phyloP scores from a whole-genome alignment of 2,329 filamentous ascomycete genomes.

The Tolypocladium tundrense region DNA sequence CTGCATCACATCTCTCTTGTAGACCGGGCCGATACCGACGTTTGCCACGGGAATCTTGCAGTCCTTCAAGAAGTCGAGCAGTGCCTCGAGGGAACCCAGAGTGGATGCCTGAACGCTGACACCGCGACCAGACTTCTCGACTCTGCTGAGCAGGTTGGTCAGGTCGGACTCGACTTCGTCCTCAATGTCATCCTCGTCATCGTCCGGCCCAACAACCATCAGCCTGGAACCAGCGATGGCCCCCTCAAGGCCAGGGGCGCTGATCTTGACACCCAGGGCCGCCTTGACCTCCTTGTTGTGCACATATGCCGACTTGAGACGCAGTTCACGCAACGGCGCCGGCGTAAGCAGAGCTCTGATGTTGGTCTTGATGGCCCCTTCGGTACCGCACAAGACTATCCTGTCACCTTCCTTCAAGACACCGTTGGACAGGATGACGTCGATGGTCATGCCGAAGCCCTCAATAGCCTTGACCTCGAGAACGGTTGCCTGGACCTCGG shows the following conservation, averaged over 20 bases:
- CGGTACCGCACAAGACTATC: constrained; percentile 91
- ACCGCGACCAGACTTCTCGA: constrained; percentile 85
- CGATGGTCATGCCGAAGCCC: constrained; percentile 96
- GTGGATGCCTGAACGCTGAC: constrained; percentile 97
- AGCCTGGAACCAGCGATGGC: constrained; percentile 94
- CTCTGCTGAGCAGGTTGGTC: constrained; percentile 79
- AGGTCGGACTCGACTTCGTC: constrained; percentile 96
- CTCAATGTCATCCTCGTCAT: constrained; percentile 93
- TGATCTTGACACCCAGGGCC: constrained; percentile 96
- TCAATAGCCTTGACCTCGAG: constrained; percentile 99
- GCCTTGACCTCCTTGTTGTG: constrained; percentile 99
- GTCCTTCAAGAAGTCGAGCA: constrained; percentile 90
- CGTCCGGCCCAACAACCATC: constrained; percentile 85
- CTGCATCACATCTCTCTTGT: constrained; percentile 96
- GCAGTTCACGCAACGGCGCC: constrained; percentile 83
- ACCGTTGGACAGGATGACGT: constrained; percentile 94
- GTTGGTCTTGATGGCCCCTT: constrained; percentile 89
- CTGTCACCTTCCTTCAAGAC: constrained; percentile 88
- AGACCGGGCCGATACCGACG: constrained; percentile 94
- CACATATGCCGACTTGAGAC: constrained; percentile 91
- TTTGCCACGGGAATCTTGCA: constrained; percentile 97
- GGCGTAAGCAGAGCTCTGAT: constrained; percentile 91
- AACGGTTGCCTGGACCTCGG: constrained; percentile 94
- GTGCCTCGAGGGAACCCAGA: constrained; percentile 87
- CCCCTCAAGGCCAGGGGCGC: constrained; percentile 86